Evolutionary conservation across 139 green algal genomes (phyloP), one percentile per base, ranked within the genome.

Genomic region (Edaphochlamys debaryana): DNA sequence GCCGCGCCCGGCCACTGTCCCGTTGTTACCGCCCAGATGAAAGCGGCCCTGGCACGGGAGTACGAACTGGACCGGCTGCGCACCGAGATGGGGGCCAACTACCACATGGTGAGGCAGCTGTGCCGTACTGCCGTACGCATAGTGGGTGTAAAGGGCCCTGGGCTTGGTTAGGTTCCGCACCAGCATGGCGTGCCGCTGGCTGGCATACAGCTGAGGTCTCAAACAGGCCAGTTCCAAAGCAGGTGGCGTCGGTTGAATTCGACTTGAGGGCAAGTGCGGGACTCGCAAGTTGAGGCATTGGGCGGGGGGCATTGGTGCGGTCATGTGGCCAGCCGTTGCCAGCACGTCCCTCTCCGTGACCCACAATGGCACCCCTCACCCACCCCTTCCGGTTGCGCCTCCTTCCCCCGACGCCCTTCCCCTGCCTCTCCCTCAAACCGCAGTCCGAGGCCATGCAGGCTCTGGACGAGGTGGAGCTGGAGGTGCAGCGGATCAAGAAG

Each of bases 401-500:
- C n/a, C n/a, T n/a, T n/a, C n/a, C n/a, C n/a, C n/a, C n/a, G n/a
- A n/a, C n/a, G n/a, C 54, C 54, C 11, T 63, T 20, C 23, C 22
- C 54, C 54, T 19, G 4, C 22, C 54, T 20, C 22, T 30, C 54
- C 22, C 54, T 20, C 34, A 0, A 13, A 4, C 67, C 74, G 74
- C 76, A 89, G 86, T 87, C 79, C 50, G 69, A 85, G 30, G 80
- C 86, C 13, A 79, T 84, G 32, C 58, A 79, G 7, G 60, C 80
- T 62, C 66, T 90, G 30, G 84, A 90, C 45, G 86, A 90, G 42
- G 62, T 90, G 62, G 86, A 90, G 69, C 52, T 75, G 25, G 69
- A 90, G 69, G 27, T 90, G 29, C 50, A 79, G 62, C 60, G 75
- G 1, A 81, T 81, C 38, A 81, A 81, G 75, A 9, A 71, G 17